A percentile compares a stretch with the other conserved stretches of the same genome.
Evolutionary conservation across 2,329 filamentous ascomycete species (phyloP).

Genomic region (Colletotrichum musae): DNA sequence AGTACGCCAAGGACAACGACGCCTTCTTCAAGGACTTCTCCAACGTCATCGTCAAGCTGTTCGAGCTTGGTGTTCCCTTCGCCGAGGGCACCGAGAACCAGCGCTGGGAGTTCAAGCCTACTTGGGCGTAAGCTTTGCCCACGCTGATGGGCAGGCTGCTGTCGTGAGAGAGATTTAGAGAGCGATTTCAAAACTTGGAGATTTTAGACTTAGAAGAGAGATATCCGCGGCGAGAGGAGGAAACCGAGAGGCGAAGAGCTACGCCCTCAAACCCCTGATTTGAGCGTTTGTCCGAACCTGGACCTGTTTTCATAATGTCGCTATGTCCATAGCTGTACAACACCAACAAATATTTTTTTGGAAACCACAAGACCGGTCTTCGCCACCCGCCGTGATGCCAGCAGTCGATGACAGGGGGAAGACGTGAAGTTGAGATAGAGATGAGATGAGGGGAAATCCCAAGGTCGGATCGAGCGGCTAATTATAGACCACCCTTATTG

Average conservation of each 20-base stretch:
- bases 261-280: constrained; percentile 3
- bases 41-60: constrained; percentile 83
- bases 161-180: neutral
- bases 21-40: constrained; percentile 95
- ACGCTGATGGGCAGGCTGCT: too few relatives aligned
- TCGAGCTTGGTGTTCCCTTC: constrained; percentile 96
- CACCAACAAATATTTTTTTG: constrained; percentile 24
- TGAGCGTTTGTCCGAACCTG: constrained; percentile 25
- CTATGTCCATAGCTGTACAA: constrained; percentile 35
- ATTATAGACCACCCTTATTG: constrained; percentile 5
- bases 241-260: constrained; percentile 6
- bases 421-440: constrained; percentile 31
- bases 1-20: constrained; percentile 92
- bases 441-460: constrained; percentile 18
- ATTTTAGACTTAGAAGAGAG: constrained; percentile 35
- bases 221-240: constrained; percentile 33
- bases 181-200: constrained; percentile 9
- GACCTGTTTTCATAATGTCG: constrained; percentile 29
- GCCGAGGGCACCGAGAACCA: constrained; percentile 70
- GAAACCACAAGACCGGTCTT: neutral
- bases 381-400: neutral
- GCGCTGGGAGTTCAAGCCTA: constrained; percentile 76
- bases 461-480: constrained; percentile 20
- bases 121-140: constrained; percentile 27
- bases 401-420: neutral